Percentiles rank a stretch among this genome's conserved stretches.
Conservation (phyloP, 2,329 filamentous ascomycete genomes). For the Trichoderma harzianum region DNA sequence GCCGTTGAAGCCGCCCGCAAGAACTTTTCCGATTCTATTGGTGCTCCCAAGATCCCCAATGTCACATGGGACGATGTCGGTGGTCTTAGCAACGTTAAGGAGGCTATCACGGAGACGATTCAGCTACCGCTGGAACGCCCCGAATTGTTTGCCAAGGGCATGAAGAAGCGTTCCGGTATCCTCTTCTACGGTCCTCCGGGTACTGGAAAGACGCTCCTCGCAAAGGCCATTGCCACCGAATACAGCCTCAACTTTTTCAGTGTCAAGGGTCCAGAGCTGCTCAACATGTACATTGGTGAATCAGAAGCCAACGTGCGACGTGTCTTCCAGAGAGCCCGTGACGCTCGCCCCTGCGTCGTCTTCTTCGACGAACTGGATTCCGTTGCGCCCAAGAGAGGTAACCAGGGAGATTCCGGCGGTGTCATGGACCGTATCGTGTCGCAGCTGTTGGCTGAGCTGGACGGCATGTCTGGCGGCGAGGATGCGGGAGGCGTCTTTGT, state of each 20-base stretch:
- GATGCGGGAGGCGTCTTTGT: conserved; percentile 89
- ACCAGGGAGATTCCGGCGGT: conserved; percentile 93
- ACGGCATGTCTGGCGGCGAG: conserved; percentile 94
- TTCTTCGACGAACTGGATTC: conserved; percentile 94
- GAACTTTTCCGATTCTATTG: conserved; percentile 97
- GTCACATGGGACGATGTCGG: conserved; percentile 96
- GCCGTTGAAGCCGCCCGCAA: conserved; percentile 94
- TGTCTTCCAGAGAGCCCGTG: conserved; percentile 82
- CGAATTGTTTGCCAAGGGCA: conserved; percentile 91
- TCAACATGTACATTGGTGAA: conserved; percentile 96
- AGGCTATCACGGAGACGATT: conserved; percentile 95
- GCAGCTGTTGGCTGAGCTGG: conserved; percentile 88
- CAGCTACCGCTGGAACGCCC: conserved; percentile 87
- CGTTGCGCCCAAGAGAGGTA: conserved; percentile 92
- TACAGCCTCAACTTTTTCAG: conserved; percentile 94
- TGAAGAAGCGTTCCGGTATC: conserved; percentile 96
- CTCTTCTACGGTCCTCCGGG: conserved; percentile 89
- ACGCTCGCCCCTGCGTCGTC: conserved; percentile 82
- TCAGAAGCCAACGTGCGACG: conserved; percentile 88
- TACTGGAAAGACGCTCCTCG: conserved; percentile 87
- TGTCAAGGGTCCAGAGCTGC: conserved; percentile 84
- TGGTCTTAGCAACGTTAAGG: conserved; percentile 89
- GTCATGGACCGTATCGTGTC: conserved; percentile 98
- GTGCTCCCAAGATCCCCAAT: conserved; percentile 95
- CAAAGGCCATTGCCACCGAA: conserved; percentile 89